These are phyloP conservation scores for Carex littledalei DNA, from an alignment of 176 grass and related monocot genomes.

Conservation along the genomic window DNA sequence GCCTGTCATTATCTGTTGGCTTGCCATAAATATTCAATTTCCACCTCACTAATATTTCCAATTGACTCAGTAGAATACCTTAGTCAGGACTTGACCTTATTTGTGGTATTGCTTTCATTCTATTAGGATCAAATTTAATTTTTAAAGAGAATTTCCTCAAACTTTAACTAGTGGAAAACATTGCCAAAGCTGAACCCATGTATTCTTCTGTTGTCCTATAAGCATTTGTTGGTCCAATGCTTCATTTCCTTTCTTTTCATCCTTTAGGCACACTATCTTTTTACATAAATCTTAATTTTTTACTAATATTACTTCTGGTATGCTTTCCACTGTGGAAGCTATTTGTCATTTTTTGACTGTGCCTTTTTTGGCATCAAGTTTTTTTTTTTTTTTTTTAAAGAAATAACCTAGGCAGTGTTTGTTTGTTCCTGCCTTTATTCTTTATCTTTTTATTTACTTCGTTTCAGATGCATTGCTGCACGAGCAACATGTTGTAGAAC, in stretches of 20 bases:
- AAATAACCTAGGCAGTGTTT: background rate
- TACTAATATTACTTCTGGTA: background rate
- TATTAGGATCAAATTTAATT: background rate
- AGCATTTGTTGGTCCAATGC: background rate
- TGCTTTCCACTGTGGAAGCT: background rate
- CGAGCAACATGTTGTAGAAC: conserved; percentile 22
- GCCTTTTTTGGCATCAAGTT: background rate
- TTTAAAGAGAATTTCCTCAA: background rate
- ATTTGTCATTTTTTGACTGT: background rate
- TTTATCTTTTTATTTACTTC: background rate
- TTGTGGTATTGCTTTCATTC: background rate
- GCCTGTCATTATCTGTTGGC: background rate
- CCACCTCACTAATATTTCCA: background rate
- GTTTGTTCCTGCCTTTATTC: background rate
- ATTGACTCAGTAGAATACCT: background rate
- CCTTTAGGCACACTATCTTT: background rate
- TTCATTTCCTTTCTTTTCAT: background rate
- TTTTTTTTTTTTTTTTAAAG: background rate
- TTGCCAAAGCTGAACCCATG: background rate
- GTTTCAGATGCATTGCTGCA: conserved; percentile 8
- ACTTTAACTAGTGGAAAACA: background rate
- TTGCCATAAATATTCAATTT: background rate
- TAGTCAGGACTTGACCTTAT: background rate
- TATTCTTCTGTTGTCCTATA: background rate
- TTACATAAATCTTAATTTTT: background rate